Evolutionary conservation across 345 rosid genomes (phyloP), one percentile per base, ranked within the genome.

Genomic region (Eutrema japonicum): DNA sequence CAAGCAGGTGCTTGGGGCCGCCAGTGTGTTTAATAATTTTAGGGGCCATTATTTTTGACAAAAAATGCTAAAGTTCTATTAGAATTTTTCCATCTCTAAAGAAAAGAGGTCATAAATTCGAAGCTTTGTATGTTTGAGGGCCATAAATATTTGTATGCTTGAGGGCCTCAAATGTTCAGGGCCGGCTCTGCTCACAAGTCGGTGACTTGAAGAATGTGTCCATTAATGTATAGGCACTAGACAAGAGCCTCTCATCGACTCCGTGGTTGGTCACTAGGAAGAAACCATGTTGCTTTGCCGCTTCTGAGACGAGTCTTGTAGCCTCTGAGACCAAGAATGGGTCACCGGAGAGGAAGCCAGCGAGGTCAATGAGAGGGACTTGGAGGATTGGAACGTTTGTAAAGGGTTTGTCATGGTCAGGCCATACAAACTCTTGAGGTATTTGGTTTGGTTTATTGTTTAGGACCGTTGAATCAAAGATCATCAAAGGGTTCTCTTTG

Each of bases 371-470:
- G 51, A 61, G 50, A 27, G 66, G 51, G 50, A 61, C 66, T 61
- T 42, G 51, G 10, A 42, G 22, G 37, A 61, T 42, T 32, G 66
- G 66, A 27, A 43, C 51, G 35, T 61, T 61, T 42, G 36, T 7
- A 61, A 26, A 61, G 26, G 38, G 66, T 12, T 43, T 61, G 2
- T 61, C 12, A 43, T 61, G 66, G 51, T 61, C 66, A 38, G 66
- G 66, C 64, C 64, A 59, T 59, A 59, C 64, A 22, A 59, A 59
- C 48, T 22, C 48, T 40, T 59, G 47, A 59, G 66, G 51, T 62
- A 62, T 62, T 14, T 62, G 18, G 66, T 62, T 10, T 27, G 26
- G 12, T 29, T 62, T 10, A 62, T 29, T n/a, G 9, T 45, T 62
- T 62, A 42, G 12, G 50, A 12, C 18, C 2, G 47, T 27, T 60